Evolutionary conservation across 2,329 filamentous ascomycete genomes (phyloP), one percentile per base, ranked within the genome.

Genomic region (Nothophoma quercina): DNA sequence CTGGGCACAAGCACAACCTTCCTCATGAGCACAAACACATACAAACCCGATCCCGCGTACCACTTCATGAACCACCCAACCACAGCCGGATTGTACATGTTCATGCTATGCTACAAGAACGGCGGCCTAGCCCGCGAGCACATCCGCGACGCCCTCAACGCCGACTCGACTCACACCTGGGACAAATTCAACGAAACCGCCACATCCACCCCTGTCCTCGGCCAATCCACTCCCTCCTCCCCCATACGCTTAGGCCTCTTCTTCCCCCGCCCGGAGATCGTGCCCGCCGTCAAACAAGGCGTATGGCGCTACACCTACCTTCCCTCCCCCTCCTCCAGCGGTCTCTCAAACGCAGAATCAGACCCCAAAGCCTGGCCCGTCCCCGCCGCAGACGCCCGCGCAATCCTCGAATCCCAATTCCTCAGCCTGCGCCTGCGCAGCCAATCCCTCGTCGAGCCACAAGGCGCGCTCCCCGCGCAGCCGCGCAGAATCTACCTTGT

Each of bases 81-180:
- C 35, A 96, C 91, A 1, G 79, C 87, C 0, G 91, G 90, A 1
- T 84, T 97, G 55, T 97, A 96, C 83, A 98, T 99, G 95, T 98
- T 99, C 77, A 99, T 99, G 95, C 86, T 99, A 28, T 99, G 95
- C 82, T 99, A 98, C 81, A 98, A 98, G 78, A 99, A 99, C 77
- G 95, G 95, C 63, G 92, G 92, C 2, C 85, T 98, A 1, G 93
- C 95, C 2, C 89, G 95, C 35, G 95, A 99, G 73, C 87, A 90
- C 66, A 85, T 98, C 57, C 89, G 95, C 47, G 91, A 99, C 70
- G 82, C 85, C 0, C 85, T 98, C 44, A 88, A 91, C 56, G 75
- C 77, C 21, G 73, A 79, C 8, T 71, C 75, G 23, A 62, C 75
- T 4, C 42, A 57, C 22, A 79, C 81, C 9, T 99, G 95, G 95